Percentiles rank a stretch among this genome's conserved stretches.
phyloP scores from a whole-genome alignment of 192 early-diverging fungal species.

The Coemansia sp. region DNA sequence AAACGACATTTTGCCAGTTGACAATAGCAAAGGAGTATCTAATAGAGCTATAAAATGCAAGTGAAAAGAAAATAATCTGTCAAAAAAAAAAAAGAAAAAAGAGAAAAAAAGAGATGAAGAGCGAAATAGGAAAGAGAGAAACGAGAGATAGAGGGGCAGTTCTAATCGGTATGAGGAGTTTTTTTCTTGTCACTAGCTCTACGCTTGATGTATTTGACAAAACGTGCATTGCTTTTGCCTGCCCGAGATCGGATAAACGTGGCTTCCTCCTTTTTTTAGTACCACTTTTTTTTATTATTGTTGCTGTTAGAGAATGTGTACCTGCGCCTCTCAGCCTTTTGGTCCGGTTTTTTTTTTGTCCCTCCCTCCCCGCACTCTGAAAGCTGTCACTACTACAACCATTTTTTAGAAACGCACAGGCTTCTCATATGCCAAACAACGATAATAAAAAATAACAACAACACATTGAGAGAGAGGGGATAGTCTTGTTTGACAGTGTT shows the following conservation, averaged over 20 bases:
- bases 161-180: not conserved
- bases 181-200: not conserved
- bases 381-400: not conserved
- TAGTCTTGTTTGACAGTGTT: not conserved
- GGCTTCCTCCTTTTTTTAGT: not conserved
- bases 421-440: not conserved
- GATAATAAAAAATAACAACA: not conserved
- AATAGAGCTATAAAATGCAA: not conserved
- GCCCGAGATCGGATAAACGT: slow-evolving; percentile 5
- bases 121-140: not conserved
- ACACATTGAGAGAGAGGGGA: not conserved
- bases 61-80: not conserved
- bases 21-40: not conserved
- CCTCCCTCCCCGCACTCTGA: not conserved
- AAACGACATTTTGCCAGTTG: slow-evolving; percentile 32
- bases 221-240: not conserved
- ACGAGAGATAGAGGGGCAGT: not conserved
- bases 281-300: not conserved
- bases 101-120: not conserved
- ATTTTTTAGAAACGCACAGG: not conserved
- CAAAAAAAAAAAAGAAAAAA: not conserved
- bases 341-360: not conserved
- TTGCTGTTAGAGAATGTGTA: not conserved
- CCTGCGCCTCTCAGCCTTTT: not conserved
- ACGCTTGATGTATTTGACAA: not conserved